Percentiles rank a stretch among this genome's conserved stretches.
Evolutionary conservation across 768 basidiomycete genomes (phyloP).

Genomic region (Calocybe cyanea): DNA sequence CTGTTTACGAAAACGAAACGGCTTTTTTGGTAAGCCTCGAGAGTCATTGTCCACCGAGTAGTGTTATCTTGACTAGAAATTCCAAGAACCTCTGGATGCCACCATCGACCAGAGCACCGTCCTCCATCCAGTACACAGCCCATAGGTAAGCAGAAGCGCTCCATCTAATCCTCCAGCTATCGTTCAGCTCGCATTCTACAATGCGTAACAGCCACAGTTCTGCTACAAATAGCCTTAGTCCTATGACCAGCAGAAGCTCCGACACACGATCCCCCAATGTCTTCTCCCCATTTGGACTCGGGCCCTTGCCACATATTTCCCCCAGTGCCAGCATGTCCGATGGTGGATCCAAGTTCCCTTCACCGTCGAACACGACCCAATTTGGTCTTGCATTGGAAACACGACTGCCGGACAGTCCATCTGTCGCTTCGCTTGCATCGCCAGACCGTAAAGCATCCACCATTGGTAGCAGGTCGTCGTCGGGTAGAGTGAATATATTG

Average conservation of each 20-base stretch:
- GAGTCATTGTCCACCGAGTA: too few relatives aligned
- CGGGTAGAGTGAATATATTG: not conserved
- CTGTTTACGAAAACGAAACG: too few relatives aligned
- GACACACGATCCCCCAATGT: slow-evolving; percentile 27
- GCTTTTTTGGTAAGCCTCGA: too few relatives aligned
- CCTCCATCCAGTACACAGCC: too few relatives aligned
- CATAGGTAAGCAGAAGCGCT: too few relatives aligned
- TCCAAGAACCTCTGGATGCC: too few relatives aligned
- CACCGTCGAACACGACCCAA: not conserved
- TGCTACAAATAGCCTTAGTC: not conserved
- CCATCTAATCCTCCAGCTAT: too few relatives aligned
- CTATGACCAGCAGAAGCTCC: slow-evolving; percentile 1
- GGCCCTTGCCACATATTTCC: slow-evolving; percentile 27
- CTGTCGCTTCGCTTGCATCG: not conserved
- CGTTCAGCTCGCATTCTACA: too few relatives aligned
- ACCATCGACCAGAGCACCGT: too few relatives aligned
- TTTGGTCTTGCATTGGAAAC: slow-evolving; percentile 1
- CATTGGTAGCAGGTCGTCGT: too few relatives aligned
- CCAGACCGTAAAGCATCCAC: not conserved
- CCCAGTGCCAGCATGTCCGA: slow-evolving; percentile 30
- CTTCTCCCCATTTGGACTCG: slow-evolving; percentile 31
- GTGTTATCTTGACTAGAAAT: too few relatives aligned
- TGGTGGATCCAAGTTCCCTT: slow-evolving; percentile 15
- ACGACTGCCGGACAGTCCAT: slow-evolving; percentile 3
- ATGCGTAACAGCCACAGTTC: not conserved